Conservation (phyloP, 148 eudicot genomes). For the Hydrangea macrophylla region DNA sequence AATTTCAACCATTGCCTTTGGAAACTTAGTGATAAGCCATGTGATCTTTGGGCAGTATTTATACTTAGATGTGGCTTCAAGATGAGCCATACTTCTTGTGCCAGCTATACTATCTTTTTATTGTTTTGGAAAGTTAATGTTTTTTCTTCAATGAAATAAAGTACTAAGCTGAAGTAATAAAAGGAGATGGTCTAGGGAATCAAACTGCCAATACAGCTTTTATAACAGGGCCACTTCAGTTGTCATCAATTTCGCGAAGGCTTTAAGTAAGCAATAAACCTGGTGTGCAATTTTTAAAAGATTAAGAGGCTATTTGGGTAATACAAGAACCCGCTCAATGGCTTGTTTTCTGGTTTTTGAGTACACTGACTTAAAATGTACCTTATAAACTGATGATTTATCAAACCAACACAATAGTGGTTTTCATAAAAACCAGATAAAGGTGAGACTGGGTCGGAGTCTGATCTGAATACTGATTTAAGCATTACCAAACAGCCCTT, state of each 20-base stretch:
- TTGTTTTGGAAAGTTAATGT: neutral
- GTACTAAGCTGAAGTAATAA: neutral
- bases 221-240: neutral
- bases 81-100: too few relatives aligned
- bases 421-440: too few relatives aligned
- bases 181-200: neutral
- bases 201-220: neutral
- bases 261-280: neutral
- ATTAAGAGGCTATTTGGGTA: neutral
- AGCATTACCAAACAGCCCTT: too few relatives aligned
- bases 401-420: too few relatives aligned
- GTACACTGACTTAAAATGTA: too few relatives aligned
- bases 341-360: too few relatives aligned
- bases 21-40: neutral
- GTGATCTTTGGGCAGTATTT: neutral
- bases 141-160: too few relatives aligned
- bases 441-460: too few relatives aligned
- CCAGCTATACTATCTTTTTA: too few relatives aligned
- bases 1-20: neutral
- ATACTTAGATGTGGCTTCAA: neutral
- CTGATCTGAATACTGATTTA: too few relatives aligned
- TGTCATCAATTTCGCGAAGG: neutral
- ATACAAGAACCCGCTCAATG: too few relatives aligned
- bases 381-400: too few relatives aligned
- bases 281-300: neutral